phyloP scores from a whole-genome alignment of 2,329 filamentous ascomycete species.

The Penicillium hordei region DNA sequence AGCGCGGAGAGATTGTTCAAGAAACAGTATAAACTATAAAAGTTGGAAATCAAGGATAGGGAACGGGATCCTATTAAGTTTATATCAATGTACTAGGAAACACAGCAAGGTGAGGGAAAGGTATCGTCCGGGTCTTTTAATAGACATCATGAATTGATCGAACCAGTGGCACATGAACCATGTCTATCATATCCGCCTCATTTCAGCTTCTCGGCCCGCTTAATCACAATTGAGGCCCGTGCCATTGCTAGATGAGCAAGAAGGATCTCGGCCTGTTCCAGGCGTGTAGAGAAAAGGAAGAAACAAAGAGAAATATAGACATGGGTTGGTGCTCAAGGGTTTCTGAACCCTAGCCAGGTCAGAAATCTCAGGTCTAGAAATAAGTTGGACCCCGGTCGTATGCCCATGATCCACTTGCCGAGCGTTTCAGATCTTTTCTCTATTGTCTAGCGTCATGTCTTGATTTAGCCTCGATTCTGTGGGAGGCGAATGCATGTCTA shows the following conservation, averaged over 20 bases:
- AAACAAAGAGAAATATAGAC: constrained; percentile 6
- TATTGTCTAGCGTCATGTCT: constrained; percentile 14
- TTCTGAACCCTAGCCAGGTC: constrained; percentile 20
- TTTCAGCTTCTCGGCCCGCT: constrained; percentile 8
- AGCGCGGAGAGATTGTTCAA: constrained; percentile 5
- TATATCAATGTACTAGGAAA: not conserved
- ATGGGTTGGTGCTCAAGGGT: constrained; percentile 18
- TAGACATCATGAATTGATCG: not conserved
- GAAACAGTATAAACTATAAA: constrained; percentile 4
- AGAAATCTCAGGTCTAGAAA: constrained; percentile 16
- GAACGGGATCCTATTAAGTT: not conserved
- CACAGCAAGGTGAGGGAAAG: not conserved
- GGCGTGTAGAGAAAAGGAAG: not conserved
- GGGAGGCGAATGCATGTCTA: constrained; percentile 4
- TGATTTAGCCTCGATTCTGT: constrained; percentile 12
- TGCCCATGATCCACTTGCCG: constrained; percentile 22
- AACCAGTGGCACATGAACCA: not conserved
- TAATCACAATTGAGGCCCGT: constrained; percentile 7
- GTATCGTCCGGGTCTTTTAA: not conserved
- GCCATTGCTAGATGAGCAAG: not conserved
- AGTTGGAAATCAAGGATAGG: not conserved
- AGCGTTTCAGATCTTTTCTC: constrained; percentile 19
- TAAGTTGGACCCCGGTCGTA: constrained; percentile 1
- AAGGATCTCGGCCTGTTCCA: not conserved
- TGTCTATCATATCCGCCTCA: constrained; percentile 11